These are phyloP conservation scores for Achaetomiella virescens DNA, from an alignment of 495 filamentous ascomycete genomes.

Conservation along the genomic window DNA sequence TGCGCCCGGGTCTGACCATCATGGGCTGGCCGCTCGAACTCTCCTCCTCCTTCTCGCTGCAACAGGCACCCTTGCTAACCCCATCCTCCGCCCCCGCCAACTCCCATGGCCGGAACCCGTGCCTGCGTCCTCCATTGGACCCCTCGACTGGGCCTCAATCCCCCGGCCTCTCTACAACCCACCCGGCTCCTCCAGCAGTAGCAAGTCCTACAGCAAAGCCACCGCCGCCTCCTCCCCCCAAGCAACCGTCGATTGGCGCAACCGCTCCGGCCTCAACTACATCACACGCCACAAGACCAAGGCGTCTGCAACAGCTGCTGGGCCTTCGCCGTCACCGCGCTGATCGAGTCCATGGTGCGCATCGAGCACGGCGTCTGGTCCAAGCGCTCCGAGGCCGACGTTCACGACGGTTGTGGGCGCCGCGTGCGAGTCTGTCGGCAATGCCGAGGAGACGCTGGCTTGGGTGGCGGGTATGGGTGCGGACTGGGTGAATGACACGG, in stretches of 20 bases:
- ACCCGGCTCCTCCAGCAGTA: background rate
- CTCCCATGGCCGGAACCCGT: slow-evolving; percentile 10
- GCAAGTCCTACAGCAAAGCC: background rate
- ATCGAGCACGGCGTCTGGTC: slow-evolving; percentile 22
- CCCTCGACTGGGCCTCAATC: slow-evolving; percentile 10
- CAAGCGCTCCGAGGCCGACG: slow-evolving; percentile 21
- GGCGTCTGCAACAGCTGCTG: slow-evolving; percentile 20
- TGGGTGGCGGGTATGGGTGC: slow-evolving; percentile 10
- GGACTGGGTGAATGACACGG: background rate
- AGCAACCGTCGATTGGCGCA: slow-evolving; percentile 12
- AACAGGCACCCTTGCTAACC: background rate
- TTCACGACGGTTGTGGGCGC: slow-evolving; percentile 17
- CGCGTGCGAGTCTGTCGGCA: slow-evolving; percentile 14
- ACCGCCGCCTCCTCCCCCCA: background rate
- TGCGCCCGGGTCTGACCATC: background rate
- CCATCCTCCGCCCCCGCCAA: background rate
- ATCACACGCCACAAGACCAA: slow-evolving; percentile 19
- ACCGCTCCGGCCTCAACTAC: slow-evolving; percentile 15
- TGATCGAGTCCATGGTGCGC: slow-evolving; percentile 18
- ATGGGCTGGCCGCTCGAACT: background rate
- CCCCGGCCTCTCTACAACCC: background rate
- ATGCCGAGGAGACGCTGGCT: slow-evolving; percentile 14
- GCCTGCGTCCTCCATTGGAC: slow-evolving; percentile 6
- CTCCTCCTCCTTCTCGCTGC: background rate
- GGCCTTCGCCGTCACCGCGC: slow-evolving; percentile 18